Evolutionary conservation across 164 flowering plant genomes (phyloP), one percentile per base, ranked within the genome.

Genomic region (Vitis vinifera): DNA sequence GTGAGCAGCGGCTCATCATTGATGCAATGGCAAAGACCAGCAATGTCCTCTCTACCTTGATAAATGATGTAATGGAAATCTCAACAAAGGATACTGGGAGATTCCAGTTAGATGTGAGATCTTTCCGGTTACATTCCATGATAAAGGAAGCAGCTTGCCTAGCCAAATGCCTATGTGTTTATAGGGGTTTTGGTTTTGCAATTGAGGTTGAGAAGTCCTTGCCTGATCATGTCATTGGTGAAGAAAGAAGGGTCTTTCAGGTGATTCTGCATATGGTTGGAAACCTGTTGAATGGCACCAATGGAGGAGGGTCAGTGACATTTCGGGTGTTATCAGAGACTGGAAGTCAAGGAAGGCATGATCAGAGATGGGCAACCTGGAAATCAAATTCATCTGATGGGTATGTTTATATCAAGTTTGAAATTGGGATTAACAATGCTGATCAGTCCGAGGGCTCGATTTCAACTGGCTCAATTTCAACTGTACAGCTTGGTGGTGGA

Each of bases 181-280:
- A 79, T 69, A 73, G 49, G 68, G 93, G 96, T 17, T 81, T 85
- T 64, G 74, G 68, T 57, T 92, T 95, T 75, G 65, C 63, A 59
- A 48, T 88, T 66, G 89, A 86, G 23, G 88, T 89, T 11, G 94
- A 87, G 16, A 82, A 73, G 56, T 71, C 84, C 10, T 64, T 89
- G 55, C 94, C 98, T 27, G 85, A 93, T 74, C 64, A 71, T 65
- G 89, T 93, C 4, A 67, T 89, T 63, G 97, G 98, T 4, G 97
- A 95, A 70, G 99, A 95, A 71, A 85, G 83, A 65, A 86, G 99
- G 67, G 83, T 92, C 65, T 87, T 95, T 72, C 99, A 95, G 83
- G 97, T 93, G 65, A 87, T 95, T 67, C 63, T 95, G 76, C 99
- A 95, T 80, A 90, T 91, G 92, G 79, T 95, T 70, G 93, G 96